Base-by-base conservation (phyloP, 495 filamentous ascomycete species). In the Talaromyces trachyspermus region DNA sequence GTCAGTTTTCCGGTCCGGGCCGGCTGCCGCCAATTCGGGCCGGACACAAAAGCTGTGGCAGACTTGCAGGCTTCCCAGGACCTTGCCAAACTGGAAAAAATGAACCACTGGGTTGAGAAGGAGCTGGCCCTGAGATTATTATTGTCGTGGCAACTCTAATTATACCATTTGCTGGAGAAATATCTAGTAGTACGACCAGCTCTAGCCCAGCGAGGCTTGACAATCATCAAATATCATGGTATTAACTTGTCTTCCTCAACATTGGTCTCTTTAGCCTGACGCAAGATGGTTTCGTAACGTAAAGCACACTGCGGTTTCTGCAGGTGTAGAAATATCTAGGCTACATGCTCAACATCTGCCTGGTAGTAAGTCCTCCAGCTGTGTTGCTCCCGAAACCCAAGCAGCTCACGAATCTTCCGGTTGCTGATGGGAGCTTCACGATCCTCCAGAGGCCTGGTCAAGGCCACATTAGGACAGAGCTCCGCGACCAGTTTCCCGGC, bases 381-480 rank as follows among this genome's bases (percentile, higher is more conserved):
- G 63, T 80, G 76, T 38, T 70, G 60, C 45, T 82, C 77, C 43
- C 63, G 58, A 49, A 78, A 82, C 0, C 78, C 76, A 23, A 84
- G 51, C 53, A 82, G 52, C 46, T 79, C 72, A 52, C 65, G 68
- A 25, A 77, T 71, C 62, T 84, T 84, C 51, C 62, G 48, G 59
- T 83, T 83, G 39, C 66, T 72, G 36, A 81, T 57, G 26, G 79
- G 79, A 11, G 72, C 77, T 60, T 82, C 78, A 33, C 55, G 69
- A 40, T 69, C 66, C 2, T 63, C 77, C 69, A 80, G 68, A 41
- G 77, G 66, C 39, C 75, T 56, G 45, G 67, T 75, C 17, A 81
- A 61, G 10, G 63, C 62, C 26, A 65, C 66, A 23, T 64, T 53
- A 2, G 77, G 77, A 52, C 59, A 67, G 5, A 59, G 54, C 49